Evolutionary conservation across 75 land plant species (phyloP).

Genomic region (Isoetes taiwanensis): DNA sequence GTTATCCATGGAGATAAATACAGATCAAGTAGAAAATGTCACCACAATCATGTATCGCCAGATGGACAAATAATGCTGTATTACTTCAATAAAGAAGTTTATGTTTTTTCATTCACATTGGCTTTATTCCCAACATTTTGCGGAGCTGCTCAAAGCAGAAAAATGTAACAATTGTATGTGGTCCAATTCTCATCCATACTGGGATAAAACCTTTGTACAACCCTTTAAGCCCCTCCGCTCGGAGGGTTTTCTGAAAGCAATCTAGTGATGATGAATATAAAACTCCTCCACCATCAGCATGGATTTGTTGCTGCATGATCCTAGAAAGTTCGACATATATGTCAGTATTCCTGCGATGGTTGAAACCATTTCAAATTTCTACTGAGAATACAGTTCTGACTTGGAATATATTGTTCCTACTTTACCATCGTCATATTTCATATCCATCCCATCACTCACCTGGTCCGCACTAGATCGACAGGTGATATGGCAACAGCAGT

Average conservation of each 20-base stretch:
- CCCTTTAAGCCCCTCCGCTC: slow-evolving; percentile 25
- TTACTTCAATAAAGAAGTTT: not conserved
- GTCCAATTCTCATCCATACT: slow-evolving; percentile 40
- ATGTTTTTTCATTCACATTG: slow-evolving; percentile 11
- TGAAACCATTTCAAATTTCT: not conserved
- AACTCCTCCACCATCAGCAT: slow-evolving; percentile 21
- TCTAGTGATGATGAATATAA: slow-evolving; percentile 31
- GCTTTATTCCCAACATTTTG: slow-evolving; percentile 24
- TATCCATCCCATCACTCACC: slow-evolving; percentile 7
- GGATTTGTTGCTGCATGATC: slow-evolving; percentile 36
- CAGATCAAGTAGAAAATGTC: no score
- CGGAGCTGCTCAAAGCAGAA: slow-evolving; percentile 35
- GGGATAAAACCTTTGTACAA: slow-evolving; percentile 38
- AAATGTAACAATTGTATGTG: slow-evolving; percentile 37
- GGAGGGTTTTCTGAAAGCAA: slow-evolving; percentile 32
- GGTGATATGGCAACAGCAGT: slow-evolving; percentile 37
- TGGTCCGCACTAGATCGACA: slow-evolving; percentile 34
- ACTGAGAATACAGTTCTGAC: not conserved
- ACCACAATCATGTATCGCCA: no score
- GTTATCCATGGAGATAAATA: no score
- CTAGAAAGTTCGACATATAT: slow-evolving; percentile 5
- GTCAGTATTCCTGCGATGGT: not conserved
- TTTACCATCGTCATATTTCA: not conserved
- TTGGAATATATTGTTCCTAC: no score
- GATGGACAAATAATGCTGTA: no score